Evolutionary conservation across 208 protist genomes (phyloP).

Genomic region (Crithidia bombi): DNA sequence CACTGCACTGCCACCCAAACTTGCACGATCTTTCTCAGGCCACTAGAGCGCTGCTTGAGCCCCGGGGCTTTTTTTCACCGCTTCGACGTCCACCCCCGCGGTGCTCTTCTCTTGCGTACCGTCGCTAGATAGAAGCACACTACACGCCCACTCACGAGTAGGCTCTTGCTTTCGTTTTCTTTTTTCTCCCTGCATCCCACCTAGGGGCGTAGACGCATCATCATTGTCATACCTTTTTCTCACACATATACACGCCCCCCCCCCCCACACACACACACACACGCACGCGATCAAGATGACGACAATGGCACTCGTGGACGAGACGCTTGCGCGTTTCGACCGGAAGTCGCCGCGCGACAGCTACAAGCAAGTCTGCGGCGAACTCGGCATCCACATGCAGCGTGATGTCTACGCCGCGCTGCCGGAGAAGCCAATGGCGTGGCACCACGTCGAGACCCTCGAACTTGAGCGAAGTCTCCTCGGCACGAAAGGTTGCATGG

Average conservation of each 20-base stretch:
- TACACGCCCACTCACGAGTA: too few relatives aligned
- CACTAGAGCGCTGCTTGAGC: too few relatives aligned
- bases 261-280: neutral
- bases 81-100: too few relatives aligned
- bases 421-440: constrained; percentile 64
- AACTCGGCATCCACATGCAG: constrained; percentile 71
- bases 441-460: constrained; percentile 70
- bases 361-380: constrained; percentile 81
- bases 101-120: too few relatives aligned
- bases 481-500: constrained; percentile 79
- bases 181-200: too few relatives aligned
- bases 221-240: too few relatives aligned
- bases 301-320: constrained; percentile 72
- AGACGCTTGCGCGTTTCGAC: constrained; percentile 71
- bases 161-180: too few relatives aligned
- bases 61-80: too few relatives aligned
- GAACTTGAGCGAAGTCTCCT: constrained; percentile 58
- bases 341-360: constrained; percentile 76
- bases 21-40: too few relatives aligned
- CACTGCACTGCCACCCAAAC: too few relatives aligned
- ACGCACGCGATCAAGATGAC: constrained; percentile 47
- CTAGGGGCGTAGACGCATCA: too few relatives aligned
- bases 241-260: neutral
- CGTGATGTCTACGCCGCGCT: constrained; percentile 53
- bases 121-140: too few relatives aligned